Percentiles rank a stretch among this genome's conserved stretches.
Conservation (phyloP, 163 green algal genomes). For the Volvox carteri region DNA sequence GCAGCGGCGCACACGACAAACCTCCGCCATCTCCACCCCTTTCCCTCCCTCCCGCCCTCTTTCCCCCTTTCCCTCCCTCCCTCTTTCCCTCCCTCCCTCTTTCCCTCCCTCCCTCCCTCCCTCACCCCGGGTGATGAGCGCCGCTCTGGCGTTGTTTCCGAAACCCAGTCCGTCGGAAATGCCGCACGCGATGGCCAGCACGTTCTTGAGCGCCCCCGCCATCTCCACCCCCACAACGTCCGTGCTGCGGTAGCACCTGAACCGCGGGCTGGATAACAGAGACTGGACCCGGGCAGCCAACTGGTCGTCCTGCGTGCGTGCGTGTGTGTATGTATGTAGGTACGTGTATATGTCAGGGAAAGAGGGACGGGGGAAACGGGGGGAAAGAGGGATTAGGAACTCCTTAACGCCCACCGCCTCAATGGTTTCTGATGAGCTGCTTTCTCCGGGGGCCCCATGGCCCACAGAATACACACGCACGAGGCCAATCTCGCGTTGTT, state of each 20-base stretch:
- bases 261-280: constrained; percentile 82
- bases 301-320: constrained; percentile 65
- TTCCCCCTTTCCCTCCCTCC: too few relatives aligned
- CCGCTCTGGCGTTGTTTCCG: constrained; percentile 87
- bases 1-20: too few relatives aligned
- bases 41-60: too few relatives aligned
- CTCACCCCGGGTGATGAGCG: constrained; percentile 88
- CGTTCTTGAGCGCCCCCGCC: constrained; percentile 68
- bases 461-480: neutral
- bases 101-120: too few relatives aligned
- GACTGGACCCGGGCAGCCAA: constrained; percentile 77
- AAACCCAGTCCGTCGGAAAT: constrained; percentile 90
- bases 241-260: constrained; percentile 87
- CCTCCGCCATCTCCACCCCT: too few relatives aligned
- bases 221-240: constrained; percentile 73
- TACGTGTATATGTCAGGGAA: too few relatives aligned
- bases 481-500: too few relatives aligned
- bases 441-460: too few relatives aligned
- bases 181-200: constrained; percentile 69
- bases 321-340: too few relatives aligned
- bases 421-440: too few relatives aligned
- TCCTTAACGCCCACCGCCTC: neutral
- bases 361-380: too few relatives aligned
- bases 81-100: too few relatives aligned
- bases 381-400: neutral